phyloP scores from a whole-genome alignment of 2,329 filamentous ascomycete genomes.

The Ophiostoma sp. region DNA sequence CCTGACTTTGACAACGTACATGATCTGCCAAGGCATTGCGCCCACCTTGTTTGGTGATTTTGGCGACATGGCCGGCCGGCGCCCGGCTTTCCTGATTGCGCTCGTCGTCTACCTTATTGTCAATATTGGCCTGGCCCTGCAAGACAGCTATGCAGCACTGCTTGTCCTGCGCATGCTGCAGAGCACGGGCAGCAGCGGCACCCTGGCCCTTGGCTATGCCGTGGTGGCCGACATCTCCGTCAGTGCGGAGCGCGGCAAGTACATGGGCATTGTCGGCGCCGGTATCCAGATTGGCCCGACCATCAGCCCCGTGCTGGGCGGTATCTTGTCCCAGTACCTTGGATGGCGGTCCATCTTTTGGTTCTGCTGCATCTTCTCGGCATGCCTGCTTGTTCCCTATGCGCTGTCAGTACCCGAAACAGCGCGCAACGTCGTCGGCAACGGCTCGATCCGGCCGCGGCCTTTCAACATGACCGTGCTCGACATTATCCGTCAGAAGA shows the following conservation, averaged over 20 bases:
- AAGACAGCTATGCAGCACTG: slow-evolving; percentile 52
- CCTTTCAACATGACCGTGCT: slow-evolving; percentile 54
- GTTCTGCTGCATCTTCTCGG: slow-evolving; percentile 56
- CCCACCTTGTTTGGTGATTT: slow-evolving; percentile 58
- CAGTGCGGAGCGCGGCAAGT: slow-evolving; percentile 63
- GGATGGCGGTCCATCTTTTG: slow-evolving; percentile 66
- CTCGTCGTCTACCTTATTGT: slow-evolving; percentile 53
- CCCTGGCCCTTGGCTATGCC: slow-evolving; percentile 64
- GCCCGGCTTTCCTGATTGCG: slow-evolving; percentile 56
- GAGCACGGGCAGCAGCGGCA: slow-evolving; percentile 59
- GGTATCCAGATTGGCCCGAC: slow-evolving; percentile 53
- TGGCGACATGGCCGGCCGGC: slow-evolving; percentile 54
- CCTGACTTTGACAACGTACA: slow-evolving; percentile 53
- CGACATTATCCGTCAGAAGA: slow-evolving; percentile 41
- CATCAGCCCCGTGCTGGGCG: slow-evolving; percentile 57
- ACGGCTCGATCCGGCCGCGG: slow-evolving; percentile 55
- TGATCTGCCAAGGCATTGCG: slow-evolving; percentile 58
- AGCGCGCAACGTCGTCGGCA: slow-evolving; percentile 54
- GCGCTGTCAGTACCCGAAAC: slow-evolving; percentile 55
- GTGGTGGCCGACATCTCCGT: slow-evolving; percentile 68
- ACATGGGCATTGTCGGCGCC: slow-evolving; percentile 61
- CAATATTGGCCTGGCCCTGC: slow-evolving; percentile 55
- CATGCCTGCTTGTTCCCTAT: slow-evolving; percentile 49
- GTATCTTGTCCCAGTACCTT: slow-evolving; percentile 56
- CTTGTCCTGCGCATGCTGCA: slow-evolving; percentile 58